Base-by-base conservation (phyloP, 805 yeast species). In the Candida odintsovae region DNA sequence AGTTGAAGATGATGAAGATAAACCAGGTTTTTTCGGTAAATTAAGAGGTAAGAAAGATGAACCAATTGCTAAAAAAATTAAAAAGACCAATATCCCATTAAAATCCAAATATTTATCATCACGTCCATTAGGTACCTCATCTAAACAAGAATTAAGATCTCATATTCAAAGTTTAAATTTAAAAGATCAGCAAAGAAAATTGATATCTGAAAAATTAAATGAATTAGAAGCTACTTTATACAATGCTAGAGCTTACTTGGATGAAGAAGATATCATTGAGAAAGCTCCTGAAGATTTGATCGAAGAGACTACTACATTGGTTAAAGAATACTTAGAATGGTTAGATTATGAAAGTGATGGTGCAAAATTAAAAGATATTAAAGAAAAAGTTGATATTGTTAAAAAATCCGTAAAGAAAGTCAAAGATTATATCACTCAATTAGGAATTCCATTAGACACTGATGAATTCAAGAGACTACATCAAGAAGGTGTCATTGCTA, bases 211-310 rank as follows among this genome's bases (percentile, higher is more conserved):
- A 46, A 66, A 76, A 26, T 75, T 78, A 53, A 92, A 90, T 63
- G 66, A 72, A 31, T 73, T 92, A 19, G 98, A 92, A 65, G 74
- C 81, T 19, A 67, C 76, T n/a, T 69, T 90, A 45, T 90, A 92
- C 67, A 75, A 74, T 48, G 71, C 87, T 26, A 78, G 95, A 47
- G 71, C 76, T 10, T 72, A 68, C 44, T 56, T 87, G 18, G 84
- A 78, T 16, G 79, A 78, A 28, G 75, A 75, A 36, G 78, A 74
- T 21, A 73, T 73, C 8, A 48, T 52, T 0, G 63, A 63, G 12
- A 73, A 70, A 40, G 69, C 75, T 0, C 77, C 78, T 9, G 57
- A 63, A 6, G 55, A 62, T 0, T 66, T 71, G 35, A 50, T 77
- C 6, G 72, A 68, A 6, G 54, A 62, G 26, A 64, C 74, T 10